Conservation (phyloP, 1,139 yeast species). For the Nematodospora anomalae region DNA sequence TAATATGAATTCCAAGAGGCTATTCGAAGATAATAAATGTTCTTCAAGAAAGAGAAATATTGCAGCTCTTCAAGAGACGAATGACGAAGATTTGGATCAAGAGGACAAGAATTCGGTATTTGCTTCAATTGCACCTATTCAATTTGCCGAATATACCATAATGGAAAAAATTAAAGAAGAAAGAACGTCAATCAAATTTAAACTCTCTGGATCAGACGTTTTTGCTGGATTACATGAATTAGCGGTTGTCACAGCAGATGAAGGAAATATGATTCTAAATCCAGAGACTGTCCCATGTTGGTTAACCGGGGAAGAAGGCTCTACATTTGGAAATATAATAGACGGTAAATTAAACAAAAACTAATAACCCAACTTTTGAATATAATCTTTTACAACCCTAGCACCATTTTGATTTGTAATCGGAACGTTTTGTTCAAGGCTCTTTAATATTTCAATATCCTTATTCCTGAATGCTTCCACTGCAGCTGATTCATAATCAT, state of each 20-base stretch:
- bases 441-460: constrained; percentile 37
- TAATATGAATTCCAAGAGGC: constrained; percentile 26
- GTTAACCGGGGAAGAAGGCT: constrained; percentile 78
- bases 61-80: constrained; percentile 1
- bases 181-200: constrained; percentile 40
- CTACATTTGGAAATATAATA: constrained; percentile 44
- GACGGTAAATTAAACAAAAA: constrained; percentile 38
- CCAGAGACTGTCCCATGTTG: constrained; percentile 65
- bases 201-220: constrained; percentile 69
- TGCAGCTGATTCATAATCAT: constrained; percentile 57
- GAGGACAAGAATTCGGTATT: constrained; percentile 31
- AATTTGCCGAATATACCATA: constrained; percentile 47
- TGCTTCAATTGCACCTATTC: constrained; percentile 56
- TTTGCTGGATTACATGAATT: constrained; percentile 80
- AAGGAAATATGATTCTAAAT: constrained; percentile 45
- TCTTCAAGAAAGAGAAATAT: constrained; percentile 15
- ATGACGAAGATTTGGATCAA: constrained; percentile 18
- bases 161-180: constrained; percentile 24
- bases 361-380: constrained; percentile 33
- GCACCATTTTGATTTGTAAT: constrained; percentile 21
- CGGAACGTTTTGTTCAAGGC: constrained; percentile 9
- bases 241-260: constrained; percentile 38
- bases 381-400: constrained; percentile 25
- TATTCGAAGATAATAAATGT: constrained; percentile 35
- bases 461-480: constrained; percentile 58